A percentile compares a stretch with the other conserved stretches of the same genome.
phyloP scores from a whole-genome alignment of 2,329 filamentous ascomycete species.

The Beauveria bassiana region DNA sequence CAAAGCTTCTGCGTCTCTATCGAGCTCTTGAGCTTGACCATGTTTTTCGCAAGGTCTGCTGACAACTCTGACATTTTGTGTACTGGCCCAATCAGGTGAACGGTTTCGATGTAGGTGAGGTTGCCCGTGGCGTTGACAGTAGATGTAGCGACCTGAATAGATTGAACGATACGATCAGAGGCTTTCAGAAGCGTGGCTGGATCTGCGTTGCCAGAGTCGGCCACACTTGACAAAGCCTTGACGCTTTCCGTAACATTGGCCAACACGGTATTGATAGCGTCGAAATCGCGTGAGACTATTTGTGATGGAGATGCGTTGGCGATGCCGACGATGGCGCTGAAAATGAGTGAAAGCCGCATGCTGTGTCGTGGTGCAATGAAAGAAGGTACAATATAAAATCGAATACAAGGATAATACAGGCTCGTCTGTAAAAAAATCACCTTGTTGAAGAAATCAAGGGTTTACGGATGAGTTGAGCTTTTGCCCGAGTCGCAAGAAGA shows the following conservation, averaged over 20 bases:
- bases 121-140: background rate
- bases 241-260: background rate
- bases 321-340: background rate
- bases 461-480: too few relatives aligned
- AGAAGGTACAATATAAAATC: background rate
- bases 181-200: slow-evolving; percentile 3
- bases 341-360: background rate
- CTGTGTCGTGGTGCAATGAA: background rate
- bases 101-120: slow-evolving; percentile 3
- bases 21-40: slow-evolving; percentile 14
- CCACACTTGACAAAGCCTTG: background rate
- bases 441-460: too few relatives aligned
- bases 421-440: too few relatives aligned
- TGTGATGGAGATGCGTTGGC: background rate
- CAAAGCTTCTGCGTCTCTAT: slow-evolving; percentile 20
- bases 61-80: slow-evolving; percentile 5
- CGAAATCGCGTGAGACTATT: background rate
- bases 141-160: background rate
- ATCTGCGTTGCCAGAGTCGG: background rate
- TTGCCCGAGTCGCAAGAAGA: too few relatives aligned
- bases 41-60: background rate
- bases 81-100: slow-evolving; percentile 2
- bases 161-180: background rate
- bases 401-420: background rate
- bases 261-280: background rate